These are phyloP conservation scores for Colletotrichum sp. DNA, from an alignment of 2,329 filamentous ascomycete genomes.

Conservation along the genomic window DNA sequence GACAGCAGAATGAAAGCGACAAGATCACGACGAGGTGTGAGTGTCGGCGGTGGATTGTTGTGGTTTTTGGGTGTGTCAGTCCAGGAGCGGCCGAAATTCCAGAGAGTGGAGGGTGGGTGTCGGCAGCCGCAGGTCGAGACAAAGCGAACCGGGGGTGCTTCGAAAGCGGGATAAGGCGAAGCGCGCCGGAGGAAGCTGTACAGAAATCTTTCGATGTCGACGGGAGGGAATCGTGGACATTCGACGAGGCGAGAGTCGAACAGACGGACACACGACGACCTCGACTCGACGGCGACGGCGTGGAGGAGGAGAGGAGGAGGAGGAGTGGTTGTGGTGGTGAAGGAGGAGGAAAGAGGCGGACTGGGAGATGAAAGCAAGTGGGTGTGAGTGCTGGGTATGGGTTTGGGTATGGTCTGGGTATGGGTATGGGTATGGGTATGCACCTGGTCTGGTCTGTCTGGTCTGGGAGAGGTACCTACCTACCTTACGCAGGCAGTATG, in stretches of 20 bases:
- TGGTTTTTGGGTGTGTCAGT: conserved; percentile 15
- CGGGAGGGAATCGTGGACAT: background rate
- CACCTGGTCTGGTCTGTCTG: background rate
- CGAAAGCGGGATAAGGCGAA: conserved; percentile 1
- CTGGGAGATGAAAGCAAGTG: conserved; percentile 1
- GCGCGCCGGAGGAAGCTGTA: background rate
- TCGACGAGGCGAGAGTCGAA: background rate
- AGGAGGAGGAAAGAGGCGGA: conserved; percentile 15
- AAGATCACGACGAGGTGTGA: background rate
- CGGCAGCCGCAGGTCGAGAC: conserved; percentile 16
- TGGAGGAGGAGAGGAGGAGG: background rate
- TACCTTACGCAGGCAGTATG: background rate
- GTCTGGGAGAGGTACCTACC: background rate
- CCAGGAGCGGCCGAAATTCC: conserved; percentile 20
- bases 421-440: background rate
- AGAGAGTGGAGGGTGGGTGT: conserved; percentile 17
- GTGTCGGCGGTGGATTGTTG: conserved; percentile 14
- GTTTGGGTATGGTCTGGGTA: background rate
- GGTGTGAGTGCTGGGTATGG: background rate
- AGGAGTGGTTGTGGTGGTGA: conserved; percentile 7
- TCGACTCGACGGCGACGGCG: background rate
- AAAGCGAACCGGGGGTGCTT: conserved; percentile 12
- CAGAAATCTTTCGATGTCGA: background rate
- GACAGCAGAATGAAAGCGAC: background rate
- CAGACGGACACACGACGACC: background rate